Evolutionary conservation across 805 yeast species (phyloP), one percentile per base, ranked within the genome.

Genomic region (Tetrapisispora pingtungensis): DNA sequence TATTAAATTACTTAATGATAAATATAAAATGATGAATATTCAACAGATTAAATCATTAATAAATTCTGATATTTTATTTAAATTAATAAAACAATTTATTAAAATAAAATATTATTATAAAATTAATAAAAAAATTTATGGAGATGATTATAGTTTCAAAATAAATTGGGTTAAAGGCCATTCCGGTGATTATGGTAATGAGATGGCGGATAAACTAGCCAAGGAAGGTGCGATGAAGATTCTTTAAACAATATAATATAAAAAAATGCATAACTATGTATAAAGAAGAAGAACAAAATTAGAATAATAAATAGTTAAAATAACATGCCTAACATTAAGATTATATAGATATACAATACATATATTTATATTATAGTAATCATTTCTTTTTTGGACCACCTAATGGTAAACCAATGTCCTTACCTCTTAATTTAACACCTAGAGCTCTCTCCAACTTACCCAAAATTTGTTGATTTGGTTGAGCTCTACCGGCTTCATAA

Each of bases 401-500:
- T 54, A 93, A 73, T 30, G 97, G 96, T 58, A 81, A 79, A 50
- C 98, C 98, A 58, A 93, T 84, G 67, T 81, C 84, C 72, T 90
- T 89, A 62, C 98, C 98, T 71, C 97, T 80, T 62, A 93, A 78
- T 71, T 88, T 93, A 51, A 93, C 83, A 54, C 97, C 97, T 57
- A 93, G 73, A 35, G 83, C 94, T 67, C 96, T 78, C 72, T 93
- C 97, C 65, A 93, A 69, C 72, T 93, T 93, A 44, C 83, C 89
- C 58, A 93, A 75, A 43, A 93, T 68, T 69, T 89, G 97, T 72
- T 93, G 98, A 72, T 86, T 89, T 46, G 98, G 98, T 53, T 84
- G 78, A 37, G 96, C 98, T 63, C 95, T 80, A 47, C 96, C 97
- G 45, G 95, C 85, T 72, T 93, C 98, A 67, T 93, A 93, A 62